Evolutionary conservation across 352 stramenopile species (phyloP).

Genomic region (Phytophthora citrophthora): DNA sequence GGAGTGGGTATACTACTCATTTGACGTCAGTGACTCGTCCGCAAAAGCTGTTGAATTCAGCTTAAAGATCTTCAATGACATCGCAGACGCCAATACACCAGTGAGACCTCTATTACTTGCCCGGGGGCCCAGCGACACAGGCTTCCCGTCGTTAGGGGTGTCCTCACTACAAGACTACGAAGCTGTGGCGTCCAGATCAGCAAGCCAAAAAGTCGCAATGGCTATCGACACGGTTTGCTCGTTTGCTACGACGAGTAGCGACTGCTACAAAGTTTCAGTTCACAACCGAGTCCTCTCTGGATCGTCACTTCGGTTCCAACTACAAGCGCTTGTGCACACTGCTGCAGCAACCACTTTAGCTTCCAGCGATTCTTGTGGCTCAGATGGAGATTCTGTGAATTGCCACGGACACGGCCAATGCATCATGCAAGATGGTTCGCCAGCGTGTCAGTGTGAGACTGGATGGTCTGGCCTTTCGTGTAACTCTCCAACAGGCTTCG

Average conservation of each 20-base stretch:
- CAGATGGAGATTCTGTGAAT: slow-evolving; percentile 31
- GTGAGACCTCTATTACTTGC: slow-evolving; percentile 65
- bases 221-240: slow-evolving; percentile 54
- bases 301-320: slow-evolving; percentile 43
- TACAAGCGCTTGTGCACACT: slow-evolving; percentile 49
- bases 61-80: slow-evolving; percentile 53
- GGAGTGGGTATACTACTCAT: slow-evolving; percentile 69
- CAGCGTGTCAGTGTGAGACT: slow-evolving; percentile 58
- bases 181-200: slow-evolving; percentile 26
- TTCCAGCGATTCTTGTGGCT: slow-evolving; percentile 4
- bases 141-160: slow-evolving; percentile 57
- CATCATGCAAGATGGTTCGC: slow-evolving; percentile 30
- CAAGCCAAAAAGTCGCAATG: slow-evolving; percentile 48
- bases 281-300: slow-evolving; percentile 71
- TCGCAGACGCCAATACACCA: slow-evolving; percentile 41
- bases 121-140: slow-evolving; percentile 50
- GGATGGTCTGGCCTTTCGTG: slow-evolving; percentile 71
- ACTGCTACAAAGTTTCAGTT: slow-evolving; percentile 79
- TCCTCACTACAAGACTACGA: slow-evolving; percentile 63
- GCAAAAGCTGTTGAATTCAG: slow-evolving; percentile 54
- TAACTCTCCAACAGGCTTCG: slow-evolving; percentile 64
- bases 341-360: slow-evolving; percentile 14
- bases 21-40: slow-evolving; percentile 58
- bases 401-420: slow-evolving; percentile 66
- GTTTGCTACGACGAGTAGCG: slow-evolving; percentile 30